Evolutionary conservation across 2,329 filamentous ascomycete species (phyloP).

Genomic region (Dactylellina leptospora): DNA sequence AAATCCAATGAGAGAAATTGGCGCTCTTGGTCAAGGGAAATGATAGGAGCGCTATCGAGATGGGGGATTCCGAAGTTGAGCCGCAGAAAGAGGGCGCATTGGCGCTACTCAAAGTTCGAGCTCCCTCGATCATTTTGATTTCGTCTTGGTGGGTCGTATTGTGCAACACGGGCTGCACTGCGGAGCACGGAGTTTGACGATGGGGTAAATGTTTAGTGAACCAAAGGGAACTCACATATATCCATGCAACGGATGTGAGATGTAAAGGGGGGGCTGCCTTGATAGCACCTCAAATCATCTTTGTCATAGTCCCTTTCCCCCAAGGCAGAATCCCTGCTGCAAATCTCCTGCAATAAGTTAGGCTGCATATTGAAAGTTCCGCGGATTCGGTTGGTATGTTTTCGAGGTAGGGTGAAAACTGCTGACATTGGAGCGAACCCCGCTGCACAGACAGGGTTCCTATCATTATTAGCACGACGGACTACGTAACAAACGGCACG

Average conservation of each 20-base stretch:
- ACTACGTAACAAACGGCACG: slow-evolving; percentile 35
- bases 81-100: slow-evolving; percentile 42
- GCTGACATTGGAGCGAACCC: slow-evolving; percentile 11
- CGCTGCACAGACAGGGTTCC: slow-evolving; percentile 25
- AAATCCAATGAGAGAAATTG: background rate
- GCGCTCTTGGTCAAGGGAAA: slow-evolving; percentile 1
- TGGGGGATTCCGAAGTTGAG: slow-evolving; percentile 54
- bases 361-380: slow-evolving; percentile 49
- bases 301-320: slow-evolving; percentile 26
- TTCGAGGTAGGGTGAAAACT: slow-evolving; percentile 3
- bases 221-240: slow-evolving; percentile 20
- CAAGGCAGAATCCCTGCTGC: slow-evolving; percentile 44
- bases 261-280: slow-evolving; percentile 20
- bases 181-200: slow-evolving; percentile 52
- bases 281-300: slow-evolving; percentile 25
- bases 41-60: slow-evolving; percentile 10
- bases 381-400: slow-evolving; percentile 37
- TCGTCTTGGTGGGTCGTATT: slow-evolving; percentile 50
- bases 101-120: slow-evolving; percentile 15
- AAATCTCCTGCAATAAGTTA: slow-evolving; percentile 54
- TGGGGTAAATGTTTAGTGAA: slow-evolving; percentile 54
- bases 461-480: slow-evolving; percentile 18
- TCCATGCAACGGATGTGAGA: slow-evolving; percentile 38
- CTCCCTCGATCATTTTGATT: slow-evolving; percentile 26
- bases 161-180: slow-evolving; percentile 52